These are phyloP conservation scores for Apophysomyces variabilis DNA, from an alignment of 371 early-diverging fungal species.

Conservation along the genomic window DNA sequence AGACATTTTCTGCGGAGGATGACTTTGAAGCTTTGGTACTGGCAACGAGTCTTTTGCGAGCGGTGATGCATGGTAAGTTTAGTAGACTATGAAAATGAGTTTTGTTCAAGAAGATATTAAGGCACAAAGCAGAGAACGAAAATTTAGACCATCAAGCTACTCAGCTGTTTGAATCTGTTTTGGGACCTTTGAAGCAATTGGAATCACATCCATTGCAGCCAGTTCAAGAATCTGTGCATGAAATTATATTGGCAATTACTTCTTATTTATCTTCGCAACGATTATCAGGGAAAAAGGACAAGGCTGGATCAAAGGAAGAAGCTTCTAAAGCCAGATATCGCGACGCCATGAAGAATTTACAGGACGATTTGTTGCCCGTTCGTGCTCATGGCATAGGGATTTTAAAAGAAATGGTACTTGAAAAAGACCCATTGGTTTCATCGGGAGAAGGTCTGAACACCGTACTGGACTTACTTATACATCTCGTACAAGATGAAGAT, in stretches of 20 bases:
- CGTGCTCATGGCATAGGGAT: slow-evolving; percentile 86
- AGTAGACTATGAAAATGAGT: neutral
- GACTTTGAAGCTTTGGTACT: slow-evolving; percentile 46
- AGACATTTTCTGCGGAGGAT: slow-evolving; percentile 50
- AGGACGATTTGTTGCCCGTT: slow-evolving; percentile 82
- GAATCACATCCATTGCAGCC: slow-evolving; percentile 54
- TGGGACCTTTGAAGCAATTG: slow-evolving; percentile 61
- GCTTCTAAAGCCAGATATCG: slow-evolving; percentile 62
- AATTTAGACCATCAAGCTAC: slow-evolving; percentile 50
- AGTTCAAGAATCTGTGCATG: slow-evolving; percentile 62
- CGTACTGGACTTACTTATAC: slow-evolving; percentile 74
- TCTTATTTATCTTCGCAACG: slow-evolving; percentile 41
- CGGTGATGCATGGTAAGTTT: slow-evolving; percentile 51
- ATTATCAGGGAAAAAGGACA: slow-evolving; percentile 25
- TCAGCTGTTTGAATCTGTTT: slow-evolving; percentile 52
- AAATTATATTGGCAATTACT: slow-evolving; percentile 60
- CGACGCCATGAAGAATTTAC: slow-evolving; percentile 78
- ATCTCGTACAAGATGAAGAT: slow-evolving; percentile 77
- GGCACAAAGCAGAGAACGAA: slow-evolving; percentile 49
- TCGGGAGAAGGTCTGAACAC: slow-evolving; percentile 60
- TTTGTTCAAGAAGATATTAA: neutral
- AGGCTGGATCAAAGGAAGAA: slow-evolving; percentile 20
- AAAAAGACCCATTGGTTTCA: slow-evolving; percentile 58
- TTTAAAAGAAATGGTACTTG: slow-evolving; percentile 78
- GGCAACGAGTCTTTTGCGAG: slow-evolving; percentile 49